These are phyloP conservation scores for Penicillium digitatum DNA, from an alignment of 2,329 filamentous ascomycete species.

Conservation along the genomic window DNA sequence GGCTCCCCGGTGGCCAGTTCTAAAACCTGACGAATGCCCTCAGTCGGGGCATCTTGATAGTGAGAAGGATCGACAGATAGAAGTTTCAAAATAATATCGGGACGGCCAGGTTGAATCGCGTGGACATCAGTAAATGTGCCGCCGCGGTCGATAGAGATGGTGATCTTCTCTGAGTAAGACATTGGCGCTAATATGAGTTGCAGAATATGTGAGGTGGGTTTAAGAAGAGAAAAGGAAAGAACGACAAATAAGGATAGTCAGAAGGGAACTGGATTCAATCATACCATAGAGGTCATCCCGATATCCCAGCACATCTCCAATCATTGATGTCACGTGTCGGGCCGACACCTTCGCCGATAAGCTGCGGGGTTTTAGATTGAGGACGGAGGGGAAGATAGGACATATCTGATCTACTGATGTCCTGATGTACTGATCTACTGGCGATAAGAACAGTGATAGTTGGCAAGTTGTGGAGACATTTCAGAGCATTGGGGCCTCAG, in stretches of 20 bases:
- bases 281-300: not conserved
- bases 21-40: slow-evolving; percentile 74
- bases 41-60: slow-evolving; percentile 56
- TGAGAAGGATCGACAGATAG: slow-evolving; percentile 41
- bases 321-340: slow-evolving; percentile 29
- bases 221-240: not conserved
- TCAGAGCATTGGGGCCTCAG: not conserved
- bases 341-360: slow-evolving; percentile 13
- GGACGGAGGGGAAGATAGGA: not conserved
- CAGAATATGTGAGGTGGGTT: not conserved
- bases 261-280: slow-evolving; percentile 8
- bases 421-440: too few species aligned
- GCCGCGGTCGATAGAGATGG: slow-evolving; percentile 40
- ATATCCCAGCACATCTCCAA: not conserved
- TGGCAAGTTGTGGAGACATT: not conserved
- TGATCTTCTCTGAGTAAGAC: slow-evolving; percentile 31
- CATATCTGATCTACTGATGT: too few species aligned
- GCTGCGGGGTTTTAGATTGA: not conserved
- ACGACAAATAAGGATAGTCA: not conserved
- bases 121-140: slow-evolving; percentile 42
- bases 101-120: slow-evolving; percentile 35
- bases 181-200: slow-evolving; percentile 13
- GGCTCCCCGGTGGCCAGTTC: slow-evolving; percentile 37
- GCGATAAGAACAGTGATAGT: not conserved
- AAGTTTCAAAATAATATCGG: slow-evolving; percentile 41